Percentiles rank a stretch among this genome's conserved stretches.
Evolutionary conservation across 331 rosid genomes (phyloP).

Genomic region (Erythrophleum ivorense): DNA sequence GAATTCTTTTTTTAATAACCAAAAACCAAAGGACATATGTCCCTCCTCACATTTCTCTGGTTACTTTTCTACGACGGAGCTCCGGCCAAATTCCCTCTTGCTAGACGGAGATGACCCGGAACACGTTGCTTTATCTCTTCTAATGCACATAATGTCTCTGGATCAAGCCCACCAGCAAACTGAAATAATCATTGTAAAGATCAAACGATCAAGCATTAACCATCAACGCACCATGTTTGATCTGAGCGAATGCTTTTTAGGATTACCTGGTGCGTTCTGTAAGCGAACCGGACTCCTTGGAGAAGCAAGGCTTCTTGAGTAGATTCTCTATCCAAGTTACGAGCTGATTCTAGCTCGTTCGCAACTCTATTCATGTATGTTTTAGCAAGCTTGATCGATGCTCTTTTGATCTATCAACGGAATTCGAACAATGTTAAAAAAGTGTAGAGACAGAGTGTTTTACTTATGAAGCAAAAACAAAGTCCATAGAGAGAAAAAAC

Average conservation of each 20-base stretch:
- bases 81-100: conserved; percentile 50
- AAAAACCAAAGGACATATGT: background rate
- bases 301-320: conserved; percentile 70
- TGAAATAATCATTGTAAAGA: conserved; percentile 34
- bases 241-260: background rate
- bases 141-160: conserved; percentile 68
- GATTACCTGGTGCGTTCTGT: conserved; percentile 72
- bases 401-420: conserved; percentile 75
- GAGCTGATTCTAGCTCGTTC: conserved; percentile 57
- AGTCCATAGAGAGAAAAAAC: background rate
- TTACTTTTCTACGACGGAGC: conserved; percentile 48
- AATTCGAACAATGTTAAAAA: no score
- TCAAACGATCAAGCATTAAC: background rate
- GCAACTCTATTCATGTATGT: conserved; percentile 69
- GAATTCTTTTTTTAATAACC: background rate
- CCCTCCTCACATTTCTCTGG: background rate
- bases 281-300: conserved; percentile 67
- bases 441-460: background rate
- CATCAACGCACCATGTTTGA: background rate
- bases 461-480: background rate
- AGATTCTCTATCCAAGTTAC: conserved; percentile 54
- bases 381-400: conserved; percentile 65
- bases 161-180: conserved; percentile 77
- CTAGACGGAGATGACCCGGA: conserved; percentile 46
- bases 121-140: conserved; percentile 67